Evolutionary conservation across 2,329 filamentous ascomycete genomes (phyloP).

Genomic region (Colletotrichum phormii): DNA sequence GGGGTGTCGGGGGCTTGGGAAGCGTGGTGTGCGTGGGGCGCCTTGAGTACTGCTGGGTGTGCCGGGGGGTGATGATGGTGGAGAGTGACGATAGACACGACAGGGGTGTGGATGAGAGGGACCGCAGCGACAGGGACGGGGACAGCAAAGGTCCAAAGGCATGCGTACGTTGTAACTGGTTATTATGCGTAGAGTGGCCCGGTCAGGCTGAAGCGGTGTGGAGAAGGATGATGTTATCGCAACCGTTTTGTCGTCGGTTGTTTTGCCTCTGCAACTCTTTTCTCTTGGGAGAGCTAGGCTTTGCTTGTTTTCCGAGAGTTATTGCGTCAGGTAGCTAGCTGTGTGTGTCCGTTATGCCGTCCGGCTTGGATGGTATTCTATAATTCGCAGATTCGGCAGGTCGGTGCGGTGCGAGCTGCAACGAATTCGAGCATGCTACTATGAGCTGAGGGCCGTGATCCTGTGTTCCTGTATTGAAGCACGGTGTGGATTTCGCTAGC

Average conservation of each 20-base stretch:
- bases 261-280: constrained; percentile 24
- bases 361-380: neutral
- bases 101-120: constrained; percentile 17
- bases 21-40: neutral
- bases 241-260: constrained; percentile 19
- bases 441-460: neutral
- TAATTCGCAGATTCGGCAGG: neutral
- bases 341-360: neutral
- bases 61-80: neutral
- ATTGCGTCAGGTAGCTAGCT: neutral
- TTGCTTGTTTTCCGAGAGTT: neutral
- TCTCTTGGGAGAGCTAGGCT: neutral
- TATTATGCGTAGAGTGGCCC: neutral
- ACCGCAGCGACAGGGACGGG: constrained; percentile 9
- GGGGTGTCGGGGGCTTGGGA: constrained; percentile 24
- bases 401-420: constrained; percentile 10
- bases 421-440: neutral
- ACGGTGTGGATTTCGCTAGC: neutral
- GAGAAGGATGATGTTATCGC: constrained; percentile 34
- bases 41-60: neutral
- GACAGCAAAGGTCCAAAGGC: constrained; percentile 5
- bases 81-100: constrained; percentile 15
- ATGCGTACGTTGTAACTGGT: neutral
- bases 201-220: constrained; percentile 31
- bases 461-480: neutral